Evolutionary conservation across 805 yeast genomes (phyloP), one percentile per base, ranked within the genome.

Genomic region (Metschnikowia lochheadii): DNA sequence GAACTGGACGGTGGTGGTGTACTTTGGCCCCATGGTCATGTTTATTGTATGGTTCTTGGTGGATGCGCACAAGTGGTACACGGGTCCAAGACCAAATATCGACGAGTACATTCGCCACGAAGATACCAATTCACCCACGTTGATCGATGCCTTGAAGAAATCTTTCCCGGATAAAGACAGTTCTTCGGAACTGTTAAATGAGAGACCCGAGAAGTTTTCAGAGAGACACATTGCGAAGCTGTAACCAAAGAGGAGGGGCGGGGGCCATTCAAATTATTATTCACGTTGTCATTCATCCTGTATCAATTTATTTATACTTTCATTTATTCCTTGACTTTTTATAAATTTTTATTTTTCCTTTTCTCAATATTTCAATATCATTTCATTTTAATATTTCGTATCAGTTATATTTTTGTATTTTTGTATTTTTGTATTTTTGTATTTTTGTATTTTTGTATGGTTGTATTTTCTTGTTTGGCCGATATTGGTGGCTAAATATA

Each of bases 1-100:
- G 86, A 83, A 83, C 66, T 83, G 86, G 85, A 83, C 88, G 1
- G 74, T 68, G 17, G 62, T 58, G 13, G 65, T 83, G 7, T 82
- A 74, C 64, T 81, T 79, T 60, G 86, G 84, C 2, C 80, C 85
- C 11, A 69, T 83, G 79, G 52, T 79, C 18, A 46, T 81, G 20
- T 77, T 79, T n/a, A 58, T 73, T 23, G 49, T 71, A 2, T 83
- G 83, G 80, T 83, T 63, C 56, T 61, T 67, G 36, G 66, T 76
- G 11, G 78, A 75, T 53, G 88, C 85, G 18, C 80, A 71, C 59
- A 82, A 77, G 56, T 77, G 82, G 77, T 83, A 80, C 72, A 63
- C 63, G 41, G 89, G 88, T 23, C 88, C 87, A 34, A 78, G 72
- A 65, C 72, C 80, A 57, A 80, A 80, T 58, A 53, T 57, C 31